These are phyloP conservation scores for Onygena corvina DNA, from an alignment of 2,329 filamentous ascomycete genomes.

Conservation along the genomic window DNA sequence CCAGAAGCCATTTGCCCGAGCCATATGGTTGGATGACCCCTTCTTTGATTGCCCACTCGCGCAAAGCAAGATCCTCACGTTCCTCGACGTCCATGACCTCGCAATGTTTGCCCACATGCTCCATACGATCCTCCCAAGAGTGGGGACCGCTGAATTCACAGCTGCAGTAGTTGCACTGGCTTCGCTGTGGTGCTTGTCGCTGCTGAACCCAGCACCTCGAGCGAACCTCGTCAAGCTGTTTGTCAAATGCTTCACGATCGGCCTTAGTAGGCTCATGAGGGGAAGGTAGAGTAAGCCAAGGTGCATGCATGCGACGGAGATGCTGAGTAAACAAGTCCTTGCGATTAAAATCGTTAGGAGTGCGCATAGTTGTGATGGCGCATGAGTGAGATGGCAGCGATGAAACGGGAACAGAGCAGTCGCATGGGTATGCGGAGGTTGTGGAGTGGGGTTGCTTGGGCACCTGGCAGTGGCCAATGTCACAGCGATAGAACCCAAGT, in stretches of 20 bases:
- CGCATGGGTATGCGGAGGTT: conserved; percentile 19
- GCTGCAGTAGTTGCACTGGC: conserved; percentile 51
- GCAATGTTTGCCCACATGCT: conserved; percentile 73
- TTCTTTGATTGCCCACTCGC: conserved; percentile 30
- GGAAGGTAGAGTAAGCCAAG: conserved; percentile 31
- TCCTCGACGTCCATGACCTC: conserved; percentile 44
- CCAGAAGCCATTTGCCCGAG: conserved; percentile 16
- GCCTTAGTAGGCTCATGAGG: conserved; percentile 23
- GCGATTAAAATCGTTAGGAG: conserved; percentile 65
- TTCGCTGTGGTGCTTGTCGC: conserved; percentile 49
- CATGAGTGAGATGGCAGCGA: conserved; percentile 8
- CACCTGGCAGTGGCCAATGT: conserved; percentile 47
- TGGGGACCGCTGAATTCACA: conserved; percentile 47
- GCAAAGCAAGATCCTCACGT: conserved; percentile 31
- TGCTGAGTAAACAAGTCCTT: conserved; percentile 90
- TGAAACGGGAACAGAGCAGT: conserved; percentile 13
- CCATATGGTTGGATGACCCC: conserved; percentile 21
- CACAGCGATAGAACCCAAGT: conserved; percentile 63
- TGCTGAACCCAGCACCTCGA: conserved; percentile 48
- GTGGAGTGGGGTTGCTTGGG: conserved; percentile 19
- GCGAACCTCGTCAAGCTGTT: conserved; percentile 46
- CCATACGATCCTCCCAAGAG: conserved; percentile 73
- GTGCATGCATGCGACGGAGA: conserved; percentile 69
- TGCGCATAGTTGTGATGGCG: conserved; percentile 14
- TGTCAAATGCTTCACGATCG: conserved; percentile 35